Evolutionary conservation across 2,329 filamentous ascomycete species (phyloP), one percentile per base, ranked within the genome.

Genomic region (Pseudogymnoascus sp.): DNA sequence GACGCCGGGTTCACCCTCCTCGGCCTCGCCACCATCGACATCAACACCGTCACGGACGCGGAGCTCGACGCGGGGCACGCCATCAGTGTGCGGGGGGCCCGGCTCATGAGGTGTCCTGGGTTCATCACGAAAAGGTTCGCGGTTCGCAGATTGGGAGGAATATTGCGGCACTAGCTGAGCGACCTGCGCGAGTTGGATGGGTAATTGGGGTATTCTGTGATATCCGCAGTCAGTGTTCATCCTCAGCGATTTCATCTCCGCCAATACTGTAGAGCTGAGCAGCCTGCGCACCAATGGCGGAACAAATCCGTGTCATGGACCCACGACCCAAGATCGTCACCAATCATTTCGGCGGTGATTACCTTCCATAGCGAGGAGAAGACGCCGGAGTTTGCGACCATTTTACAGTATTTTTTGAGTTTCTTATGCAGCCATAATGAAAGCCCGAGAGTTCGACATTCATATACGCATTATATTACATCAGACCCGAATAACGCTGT

Each of bases 1-100:
- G n/a, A n/a, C 1, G 91, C 90, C 19, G 74, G 83, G 59, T 82
- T 86, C 38, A 85, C 96, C 65, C 83, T 92, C 10, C 70, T 83
- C 59, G 91, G 89, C 39, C 95, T 96, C 76, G 88, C 91, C 67
- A 86, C 82, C 1, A 88, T 91, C 2, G 92, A 92, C 61, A 96
- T 96, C 77, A 82, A 65, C 33, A 61, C 33, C 13, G 63, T 62
- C 33, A 62, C 64, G 2, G 66, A 67, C 13, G 63, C 55, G 10
- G 65, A 67, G 57, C 62, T 68, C 2, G 65, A 68, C 15, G 57
- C 39, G 10, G 59, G 67, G 13, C 66, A 68, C 38, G 64, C 62
- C 3, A 64, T 61, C 1, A 66, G 67, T 9, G 65, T 68, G 13
- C 59, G 66, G n/a, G 66, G 66, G 21, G 61, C 63, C 2, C 62